A percentile compares a stretch with the other conserved stretches of the same genome.
These are phyloP conservation scores for Thelonectria olida DNA, from an alignment of 2,329 filamentous ascomycete species.

Conservation along the genomic window DNA sequence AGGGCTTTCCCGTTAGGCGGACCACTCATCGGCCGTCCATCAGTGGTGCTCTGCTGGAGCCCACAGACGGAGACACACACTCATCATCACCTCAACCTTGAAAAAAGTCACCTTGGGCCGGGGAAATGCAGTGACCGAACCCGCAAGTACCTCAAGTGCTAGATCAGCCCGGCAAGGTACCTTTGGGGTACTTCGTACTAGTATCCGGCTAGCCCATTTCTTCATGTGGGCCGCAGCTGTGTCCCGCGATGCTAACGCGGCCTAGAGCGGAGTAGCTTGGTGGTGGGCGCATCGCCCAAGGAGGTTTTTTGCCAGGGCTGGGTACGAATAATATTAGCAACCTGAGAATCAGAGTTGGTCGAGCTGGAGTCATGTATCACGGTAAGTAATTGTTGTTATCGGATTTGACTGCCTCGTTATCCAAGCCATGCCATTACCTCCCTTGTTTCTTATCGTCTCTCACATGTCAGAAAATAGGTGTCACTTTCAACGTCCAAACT, in stretches of 20 bases:
- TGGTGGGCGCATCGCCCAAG: background rate
- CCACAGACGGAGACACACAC: no score
- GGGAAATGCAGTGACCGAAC: conserved; percentile 19
- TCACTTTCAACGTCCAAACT: background rate
- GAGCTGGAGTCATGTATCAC: no score
- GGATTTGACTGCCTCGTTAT: no score
- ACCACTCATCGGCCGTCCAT: conserved; percentile 10
- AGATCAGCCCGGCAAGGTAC: background rate
- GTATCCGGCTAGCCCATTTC: background rate
- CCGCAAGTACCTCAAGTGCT: background rate
- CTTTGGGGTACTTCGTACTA: background rate
- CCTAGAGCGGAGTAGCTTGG: background rate
- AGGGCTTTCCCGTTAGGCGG: conserved; percentile 20
- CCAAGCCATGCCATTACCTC: no score
- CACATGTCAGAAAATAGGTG: no score
- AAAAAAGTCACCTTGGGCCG: no score
- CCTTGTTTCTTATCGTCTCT: no score
- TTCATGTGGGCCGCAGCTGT: conserved; percentile 1
- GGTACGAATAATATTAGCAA: background rate
- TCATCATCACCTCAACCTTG: no score
- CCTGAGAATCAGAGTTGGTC: background rate
- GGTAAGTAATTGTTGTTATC: no score
- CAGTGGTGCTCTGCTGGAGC: background rate
- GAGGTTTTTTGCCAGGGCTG: no score
- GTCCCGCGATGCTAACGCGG: conserved; percentile 20